phyloP scores from a whole-genome alignment of 2,329 filamentous ascomycete species.

The Xylariales sp. region DNA sequence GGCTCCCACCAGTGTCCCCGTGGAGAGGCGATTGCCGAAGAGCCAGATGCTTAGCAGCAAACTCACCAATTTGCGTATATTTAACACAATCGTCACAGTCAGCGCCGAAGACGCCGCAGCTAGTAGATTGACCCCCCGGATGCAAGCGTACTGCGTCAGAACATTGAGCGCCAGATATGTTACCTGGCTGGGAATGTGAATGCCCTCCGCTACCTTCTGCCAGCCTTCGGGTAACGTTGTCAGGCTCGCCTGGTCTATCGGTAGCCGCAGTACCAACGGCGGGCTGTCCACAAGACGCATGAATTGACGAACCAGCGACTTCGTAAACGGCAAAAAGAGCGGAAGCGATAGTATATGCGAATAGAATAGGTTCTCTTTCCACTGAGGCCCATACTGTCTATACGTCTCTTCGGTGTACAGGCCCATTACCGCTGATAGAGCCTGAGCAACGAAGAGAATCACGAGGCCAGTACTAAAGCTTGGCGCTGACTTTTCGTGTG shows the following conservation, averaged over 20 bases:
- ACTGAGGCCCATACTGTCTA: constrained; percentile 84
- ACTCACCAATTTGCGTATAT: constrained; percentile 93
- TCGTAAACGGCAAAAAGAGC: constrained; percentile 78
- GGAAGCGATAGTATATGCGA: constrained; percentile 81
- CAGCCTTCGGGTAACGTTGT: constrained; percentile 53
- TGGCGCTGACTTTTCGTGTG: constrained; percentile 46
- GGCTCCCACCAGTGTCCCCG: constrained; percentile 83
- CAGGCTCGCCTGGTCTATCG: constrained; percentile 48
- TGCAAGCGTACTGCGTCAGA: constrained; percentile 92
- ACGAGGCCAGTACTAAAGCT: constrained; percentile 76
- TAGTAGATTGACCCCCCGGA: constrained; percentile 94
- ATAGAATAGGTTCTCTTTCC: constrained; percentile 97
- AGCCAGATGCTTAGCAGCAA: constrained; percentile 91
- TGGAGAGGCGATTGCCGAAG: constrained; percentile 85
- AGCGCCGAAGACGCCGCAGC: constrained; percentile 89
- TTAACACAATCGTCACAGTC: constrained; percentile 95
- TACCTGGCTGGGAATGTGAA: constrained; percentile 74
- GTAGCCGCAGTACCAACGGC: constrained; percentile 63
- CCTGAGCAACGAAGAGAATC: constrained; percentile 87
- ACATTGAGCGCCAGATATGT: constrained; percentile 80
- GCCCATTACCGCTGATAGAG: constrained; percentile 93
- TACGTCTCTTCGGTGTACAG: constrained; percentile 95
- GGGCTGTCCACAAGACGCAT: constrained; percentile 70
- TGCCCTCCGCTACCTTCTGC: constrained; percentile 53
- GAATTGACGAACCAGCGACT: constrained; percentile 73